Evolutionary conservation across 345 rosid genomes (phyloP).

Genomic region (Passiflora organensis): DNA sequence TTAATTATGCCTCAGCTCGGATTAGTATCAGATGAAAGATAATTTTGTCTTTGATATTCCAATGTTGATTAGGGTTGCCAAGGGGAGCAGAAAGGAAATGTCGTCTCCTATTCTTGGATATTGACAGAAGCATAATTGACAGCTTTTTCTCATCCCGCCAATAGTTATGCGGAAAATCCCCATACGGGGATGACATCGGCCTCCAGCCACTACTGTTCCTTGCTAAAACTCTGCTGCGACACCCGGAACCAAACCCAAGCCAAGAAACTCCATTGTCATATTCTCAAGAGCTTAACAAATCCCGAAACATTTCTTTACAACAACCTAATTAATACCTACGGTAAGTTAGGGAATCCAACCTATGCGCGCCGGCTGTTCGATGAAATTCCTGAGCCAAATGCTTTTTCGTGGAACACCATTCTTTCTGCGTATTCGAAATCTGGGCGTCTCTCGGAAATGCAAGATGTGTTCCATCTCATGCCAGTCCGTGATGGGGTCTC

Average conservation of each 20-base stretch:
- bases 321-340: constrained; percentile 42
- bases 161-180: not conserved
- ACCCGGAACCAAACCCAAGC: constrained; percentile 33
- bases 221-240: constrained; percentile 51
- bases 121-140: too few relatives aligned
- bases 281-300: constrained; percentile 36
- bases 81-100: too few relatives aligned
- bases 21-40: too few relatives aligned
- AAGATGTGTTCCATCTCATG: constrained; percentile 45
- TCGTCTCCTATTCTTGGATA: too few relatives aligned
- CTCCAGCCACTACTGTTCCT: constrained; percentile 42
- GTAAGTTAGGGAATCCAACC: constrained; percentile 31
- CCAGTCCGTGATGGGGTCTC: constrained; percentile 64
- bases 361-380: constrained; percentile 75
- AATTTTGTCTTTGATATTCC: too few relatives aligned
- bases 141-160: constrained; percentile 5
- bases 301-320: constrained; percentile 57
- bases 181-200: constrained; percentile 8
- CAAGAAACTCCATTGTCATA: constrained; percentile 56
- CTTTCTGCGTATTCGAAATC: constrained; percentile 71
- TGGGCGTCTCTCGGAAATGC: constrained; percentile 50
- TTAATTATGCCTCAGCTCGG: too few relatives aligned
- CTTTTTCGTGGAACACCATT: constrained; percentile 76
- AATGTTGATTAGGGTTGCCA: too few relatives aligned
- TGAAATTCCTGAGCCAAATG: constrained; percentile 47